phyloP scores from a whole-genome alignment of 2,329 filamentous ascomycete species.

The Metarhizium anisopliae region DNA sequence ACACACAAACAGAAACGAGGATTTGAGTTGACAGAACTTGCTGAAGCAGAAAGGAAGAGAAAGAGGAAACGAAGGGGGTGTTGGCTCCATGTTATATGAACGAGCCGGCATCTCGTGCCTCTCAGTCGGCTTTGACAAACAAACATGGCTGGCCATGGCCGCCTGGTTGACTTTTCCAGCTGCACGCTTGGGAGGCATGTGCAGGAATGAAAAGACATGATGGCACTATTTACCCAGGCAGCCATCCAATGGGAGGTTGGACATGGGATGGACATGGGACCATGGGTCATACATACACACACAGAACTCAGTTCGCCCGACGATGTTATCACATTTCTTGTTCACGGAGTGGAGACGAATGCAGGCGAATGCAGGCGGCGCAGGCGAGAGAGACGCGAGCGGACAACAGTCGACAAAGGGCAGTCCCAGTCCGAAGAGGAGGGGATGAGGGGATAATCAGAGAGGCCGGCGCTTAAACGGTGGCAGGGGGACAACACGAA shows the following conservation, averaged over 20 bases:
- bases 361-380: background rate
- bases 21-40: constrained; percentile 52
- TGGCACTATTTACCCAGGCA: background rate
- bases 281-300: background rate
- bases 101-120: background rate
- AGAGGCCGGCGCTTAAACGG: constrained; percentile 1
- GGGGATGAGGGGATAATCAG: background rate
- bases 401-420: background rate
- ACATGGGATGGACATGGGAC: background rate
- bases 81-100: constrained; percentile 3
- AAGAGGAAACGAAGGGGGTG: constrained; percentile 28
- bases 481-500: background rate
- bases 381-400: background rate
- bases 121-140: background rate
- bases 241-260: background rate
- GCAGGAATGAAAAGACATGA: background rate
- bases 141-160: background rate
- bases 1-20: constrained; percentile 39
- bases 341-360: background rate
- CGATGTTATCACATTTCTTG: background rate
- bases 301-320: background rate
- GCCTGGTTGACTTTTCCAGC: background rate
- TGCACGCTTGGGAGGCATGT: background rate
- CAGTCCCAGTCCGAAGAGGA: background rate
- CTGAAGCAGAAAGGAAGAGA: constrained; percentile 42